Base-by-base conservation (phyloP, 2,329 filamentous ascomycete species). In the Ophiostoma novo-ulmi region DNA sequence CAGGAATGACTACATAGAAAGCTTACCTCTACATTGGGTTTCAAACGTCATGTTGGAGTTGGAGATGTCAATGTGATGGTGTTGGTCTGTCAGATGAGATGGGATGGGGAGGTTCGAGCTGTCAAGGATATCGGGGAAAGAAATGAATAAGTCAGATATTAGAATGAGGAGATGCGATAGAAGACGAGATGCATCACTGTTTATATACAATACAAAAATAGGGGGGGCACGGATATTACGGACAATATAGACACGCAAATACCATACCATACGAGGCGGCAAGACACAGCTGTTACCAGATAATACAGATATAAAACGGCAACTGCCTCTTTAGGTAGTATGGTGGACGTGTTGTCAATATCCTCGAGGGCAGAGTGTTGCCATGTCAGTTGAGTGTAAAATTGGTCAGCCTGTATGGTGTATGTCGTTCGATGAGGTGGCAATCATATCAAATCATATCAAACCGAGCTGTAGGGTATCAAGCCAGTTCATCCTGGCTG, bases 241-340 rank as follows among this genome's bases (percentile, higher is more conserved):
- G 22, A 58, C 52, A 7, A 48, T n/a, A 5, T 5, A 31, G 31
- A 31, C 44, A 58, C 52, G 52, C 10, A 22, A 8, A 26, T 6
- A 58, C 22, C 52, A 26, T 58, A 26, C 22, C 52, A 26, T 58
- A 26, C 22, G 52, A 58, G 52, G 52, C 52, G 52, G 52, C 11
- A 58, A 17, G 52, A 58, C 10, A 13, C 22, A 58, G 52, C 52
- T 26, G 52, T 48, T n/a, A 7, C 44, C 52, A 58, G 22, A 13
- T 31, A 22, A 10, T 31, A 22, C 22, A 58, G n/a, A 58, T 58
- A 58, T 26, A 58, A 58, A 17, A 58, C 52, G 22, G 22, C 8
- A 58, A 26, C 52, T 58, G n/a, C 52, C 52, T 58, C n/a, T 58
- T 58, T 58, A 22, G 52, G 52, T 26, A 13, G n/a, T 58, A 58